These are phyloP conservation scores for Orbilia javanica DNA, from an alignment of 2,329 filamentous ascomycete species.

Conservation along the genomic window DNA sequence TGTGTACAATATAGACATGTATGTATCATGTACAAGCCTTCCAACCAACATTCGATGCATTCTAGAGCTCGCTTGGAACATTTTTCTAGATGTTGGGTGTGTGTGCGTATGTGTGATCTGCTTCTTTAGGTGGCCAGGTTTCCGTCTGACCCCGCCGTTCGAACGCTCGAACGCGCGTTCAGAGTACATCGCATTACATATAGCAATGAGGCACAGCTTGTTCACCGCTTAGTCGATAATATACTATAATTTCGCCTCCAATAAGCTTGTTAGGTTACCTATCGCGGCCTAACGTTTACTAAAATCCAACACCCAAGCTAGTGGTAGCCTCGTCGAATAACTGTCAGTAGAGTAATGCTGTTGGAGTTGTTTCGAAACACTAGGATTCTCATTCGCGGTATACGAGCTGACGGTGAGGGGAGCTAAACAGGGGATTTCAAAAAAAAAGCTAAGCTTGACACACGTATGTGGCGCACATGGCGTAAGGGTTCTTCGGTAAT, in stretches of 20 bases:
- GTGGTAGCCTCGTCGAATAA: constrained; percentile 7
- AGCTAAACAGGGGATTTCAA: constrained; percentile 9
- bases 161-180: constrained; percentile 55
- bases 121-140: constrained; percentile 23
- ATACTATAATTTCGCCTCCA: too few species aligned
- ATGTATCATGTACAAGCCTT: constrained; percentile 17
- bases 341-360: not conserved
- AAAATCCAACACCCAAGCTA: not conserved
- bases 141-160: constrained; percentile 22
- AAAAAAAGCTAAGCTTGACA: not conserved
- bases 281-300: constrained; percentile 18
- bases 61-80: constrained; percentile 48
- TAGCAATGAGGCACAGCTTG: constrained; percentile 23
- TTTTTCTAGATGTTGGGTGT: constrained; percentile 15
- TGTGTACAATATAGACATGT: not conserved
- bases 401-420: constrained; percentile 42
- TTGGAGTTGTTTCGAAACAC: constrained; percentile 43
- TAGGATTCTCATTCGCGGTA: constrained; percentile 20
- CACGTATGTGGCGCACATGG: constrained; percentile 25
- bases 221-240: too few species aligned
- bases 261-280: constrained; percentile 16
- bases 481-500: constrained; percentile 45
- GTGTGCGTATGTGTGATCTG: not conserved
- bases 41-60: constrained; percentile 24
- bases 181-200: constrained; percentile 26